Evolutionary conservation across 169 alveolate species (phyloP), one percentile per base, ranked within the genome.

Genomic region (Eimeria acervulina): DNA sequence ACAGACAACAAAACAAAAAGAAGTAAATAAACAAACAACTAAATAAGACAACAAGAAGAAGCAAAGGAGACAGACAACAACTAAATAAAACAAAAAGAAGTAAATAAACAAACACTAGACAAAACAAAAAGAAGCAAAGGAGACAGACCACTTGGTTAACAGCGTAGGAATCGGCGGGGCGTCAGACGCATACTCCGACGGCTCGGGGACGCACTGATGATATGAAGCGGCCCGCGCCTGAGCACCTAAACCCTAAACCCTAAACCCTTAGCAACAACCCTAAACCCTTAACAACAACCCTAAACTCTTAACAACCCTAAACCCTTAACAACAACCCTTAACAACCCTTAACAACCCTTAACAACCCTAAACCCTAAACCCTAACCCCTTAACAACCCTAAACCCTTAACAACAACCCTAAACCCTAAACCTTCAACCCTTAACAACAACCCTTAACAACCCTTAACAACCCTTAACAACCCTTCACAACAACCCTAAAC

Each of bases 131-230:
- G n/a, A n/a, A n/a, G n/a, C n/a, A n/a, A n/a, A n/a, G n/a, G n/a
- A n/a, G n/a, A n/a, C n/a, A n/a, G n/a, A n/a, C n/a, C n/a, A n/a
- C n/a, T n/a, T n/a, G n/a, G n/a, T n/a, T n/a, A n/a, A n/a, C n/a
- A n/a, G n/a, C n/a, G n/a, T n/a, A n/a, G n/a, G n/a, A n/a, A n/a
- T n/a, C n/a, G n/a, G n/a, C n/a, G n/a, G n/a, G n/a, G n/a, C n/a
- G n/a, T n/a, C n/a, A n/a, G 61, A 52, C 31, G 96, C 51, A 52
- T 84, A 95, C 59, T 95, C 96, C 52, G 96, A 66, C 31, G 95
- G 91, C 61, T 83, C 96, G 12, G 96, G 96, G 13, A 95, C 85
- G 40, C 83, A 19, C 85, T 95, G 96, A 40, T 42, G 87, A 66
- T 88, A 95, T 31, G 42, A 31, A 28, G 88, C 88, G 23, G 31